Evolutionary conservation across 75 land plant species (phyloP).

Genomic region (Picea glauca): DNA sequence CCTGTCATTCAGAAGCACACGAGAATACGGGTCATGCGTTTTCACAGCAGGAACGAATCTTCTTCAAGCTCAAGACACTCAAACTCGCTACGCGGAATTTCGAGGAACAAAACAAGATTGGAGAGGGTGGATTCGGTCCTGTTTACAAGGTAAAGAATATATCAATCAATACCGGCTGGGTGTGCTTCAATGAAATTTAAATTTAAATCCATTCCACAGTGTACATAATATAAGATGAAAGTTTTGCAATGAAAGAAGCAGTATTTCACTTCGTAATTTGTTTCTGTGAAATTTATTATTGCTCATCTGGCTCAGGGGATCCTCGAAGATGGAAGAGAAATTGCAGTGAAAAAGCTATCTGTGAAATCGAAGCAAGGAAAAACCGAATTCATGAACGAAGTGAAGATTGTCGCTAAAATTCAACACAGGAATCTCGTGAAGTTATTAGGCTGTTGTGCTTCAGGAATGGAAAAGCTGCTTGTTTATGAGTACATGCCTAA

Average conservation of each 20-base stretch:
- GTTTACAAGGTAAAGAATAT: slow-evolving; percentile 24
- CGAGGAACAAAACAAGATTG: slow-evolving; percentile 13
- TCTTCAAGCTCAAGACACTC: slow-evolving; percentile 2
- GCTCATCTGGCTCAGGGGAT: slow-evolving; percentile 9
- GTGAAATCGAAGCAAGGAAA: slow-evolving; percentile 14
- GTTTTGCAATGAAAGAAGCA: neutral
- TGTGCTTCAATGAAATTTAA: neutral
- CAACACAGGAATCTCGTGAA: slow-evolving; percentile 25
- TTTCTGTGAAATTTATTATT: neutral
- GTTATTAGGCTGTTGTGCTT: slow-evolving; percentile 20
- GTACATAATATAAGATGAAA: neutral
- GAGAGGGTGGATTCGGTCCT: slow-evolving; percentile 35
- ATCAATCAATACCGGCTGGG: neutral
- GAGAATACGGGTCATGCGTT: neutral
- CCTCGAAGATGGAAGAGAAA: slow-evolving; percentile 14
- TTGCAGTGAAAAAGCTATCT: slow-evolving; percentile 23
- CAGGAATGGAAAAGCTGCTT: slow-evolving; percentile 16
- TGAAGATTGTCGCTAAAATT: slow-evolving; percentile 16
- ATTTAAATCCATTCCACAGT: neutral
- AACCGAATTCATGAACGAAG: slow-evolving; percentile 29
- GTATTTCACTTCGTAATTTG: neutral
- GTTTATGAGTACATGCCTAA: slow-evolving; percentile 26
- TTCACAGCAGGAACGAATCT: slow-evolving; percentile 1
- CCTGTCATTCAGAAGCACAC: neutral
- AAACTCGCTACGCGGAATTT: slow-evolving; percentile 12